Base-by-base conservation (phyloP, 1,139 yeast genomes). In the Blastobotrys capitulatus region DNA sequence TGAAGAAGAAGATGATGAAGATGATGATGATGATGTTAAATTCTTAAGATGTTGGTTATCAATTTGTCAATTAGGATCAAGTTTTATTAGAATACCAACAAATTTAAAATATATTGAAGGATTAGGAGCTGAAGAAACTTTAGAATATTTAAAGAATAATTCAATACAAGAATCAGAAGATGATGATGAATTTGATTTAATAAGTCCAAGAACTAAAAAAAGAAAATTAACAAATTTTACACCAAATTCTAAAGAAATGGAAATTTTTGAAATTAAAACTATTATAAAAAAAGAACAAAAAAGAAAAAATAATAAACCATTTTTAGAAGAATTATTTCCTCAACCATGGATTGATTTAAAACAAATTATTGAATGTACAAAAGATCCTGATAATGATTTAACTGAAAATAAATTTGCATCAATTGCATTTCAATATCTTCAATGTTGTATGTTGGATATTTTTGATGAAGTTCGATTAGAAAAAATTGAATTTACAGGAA, bases 401-500 rank as follows among this genome's bases (percentile, higher is more conserved):
- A 26, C 19, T 4, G 25, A 29, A 12, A 37, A 41, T 13, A 20
- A 29, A 16, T 29, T 46, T 8, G 36, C 37, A 26, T 46, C 49
- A 19, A 18, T 46, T 12, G 49, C 42, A 6, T 26, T 41, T 18
- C 35, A 34, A 18, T 46, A 46, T 26, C 15, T 41, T 9, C 49
- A 42, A 38, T 31, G 46, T 9, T 37, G 41, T 16, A 38, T 36
- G 7, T 12, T 42, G 38, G 46, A 41, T 26, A 42, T 46, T 20
- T 38, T 42, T 42, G 46, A 42, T 18, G 42, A 42, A 1, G 13
- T 13, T 4, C 38, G 42, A 26, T 16, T 37, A 12, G 42, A 41
- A 12, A 20, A 19, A 16, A 13, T 46, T 20, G 27, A 25, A 6
- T 42, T 26, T 20, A 37, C 42, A 9, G 49, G 49, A 3, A 15